Base-by-base conservation (phyloP, 139 green algal species). In the Marvania coccoides region DNA sequence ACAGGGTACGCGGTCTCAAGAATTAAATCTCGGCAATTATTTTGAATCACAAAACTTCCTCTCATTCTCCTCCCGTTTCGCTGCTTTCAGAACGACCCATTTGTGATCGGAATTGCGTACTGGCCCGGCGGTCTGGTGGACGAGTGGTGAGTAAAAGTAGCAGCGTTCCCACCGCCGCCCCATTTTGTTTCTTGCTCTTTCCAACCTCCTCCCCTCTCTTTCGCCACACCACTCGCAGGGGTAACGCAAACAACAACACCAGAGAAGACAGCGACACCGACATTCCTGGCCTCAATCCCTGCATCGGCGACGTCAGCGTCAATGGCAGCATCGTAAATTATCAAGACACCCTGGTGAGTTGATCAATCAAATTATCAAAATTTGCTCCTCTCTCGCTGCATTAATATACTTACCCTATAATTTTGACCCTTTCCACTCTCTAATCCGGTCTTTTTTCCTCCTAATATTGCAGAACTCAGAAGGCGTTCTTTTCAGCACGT, bases 81-180 rank as follows among this genome's bases (percentile, higher is more conserved):
- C 2, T 23, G 6, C 28, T 46, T 63, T 35, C 69, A 80, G 71
- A 69, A 63, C 13, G 71, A 79, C 30, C 29, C 38, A 4, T 81
- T 79, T 61, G 42, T 69, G 15, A 64, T 81, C 47, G 74, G 74
- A 12, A 45, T 81, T 34, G 72, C 74, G 9, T 81, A 77, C 64
- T 81, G 71, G 71, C 74, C 74, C 5, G 71, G 70, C 24, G 65
- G 65, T 57, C 67, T 46, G 13, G 38, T 79, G 12, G 29, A 30
- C 29, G 33, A 81, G 24, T 81, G 74, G 74, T 70, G 57, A 40
- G 34, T 29, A 19, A 51, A 28, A 19, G 19, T 51, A 26, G 13
- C 15, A 6, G 0, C 8, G 12, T 61, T 23, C 42, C 15, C 24
- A 46, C 14, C 9, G 12, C 15, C 10, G 39, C n/a, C n/a, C n/a